phyloP scores from a whole-genome alignment of 1,284 basidiomycete genomes.

The Boletus semigastroideus region DNA sequence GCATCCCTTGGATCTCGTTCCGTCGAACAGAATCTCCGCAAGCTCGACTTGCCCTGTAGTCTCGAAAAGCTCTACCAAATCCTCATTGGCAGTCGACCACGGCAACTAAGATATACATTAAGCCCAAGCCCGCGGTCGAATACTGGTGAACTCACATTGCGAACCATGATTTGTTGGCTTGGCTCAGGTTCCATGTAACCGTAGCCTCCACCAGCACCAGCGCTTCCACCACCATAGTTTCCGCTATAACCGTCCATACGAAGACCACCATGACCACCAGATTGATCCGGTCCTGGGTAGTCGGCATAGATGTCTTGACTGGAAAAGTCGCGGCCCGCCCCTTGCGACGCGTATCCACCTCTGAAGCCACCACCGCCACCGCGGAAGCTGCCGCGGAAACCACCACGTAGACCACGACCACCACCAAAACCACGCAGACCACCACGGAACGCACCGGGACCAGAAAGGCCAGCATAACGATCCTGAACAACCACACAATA shows the following conservation, averaged over 20 bases:
- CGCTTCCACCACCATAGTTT: conserved; percentile 30
- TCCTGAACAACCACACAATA: conserved; percentile 51
- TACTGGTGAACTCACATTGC: conserved; percentile 71
- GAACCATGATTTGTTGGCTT: conserved; percentile 95
- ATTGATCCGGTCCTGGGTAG: conserved; percentile 76
- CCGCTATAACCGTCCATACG: conserved; percentile 45
- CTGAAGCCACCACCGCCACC: conserved; percentile 50
- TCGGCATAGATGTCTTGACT: conserved; percentile 80
- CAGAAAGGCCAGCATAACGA: conserved; percentile 81
- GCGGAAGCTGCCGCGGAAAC: conserved; percentile 60
- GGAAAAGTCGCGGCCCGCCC: conserved; percentile 68
- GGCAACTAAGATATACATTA: conserved; percentile 63
- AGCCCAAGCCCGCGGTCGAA: not conserved
- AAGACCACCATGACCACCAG: conserved; percentile 47
- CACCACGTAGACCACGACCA: conserved; percentile 41
- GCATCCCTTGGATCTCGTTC: conserved; percentile 86
- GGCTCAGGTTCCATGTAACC: conserved; percentile 63
- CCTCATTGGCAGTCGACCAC: conserved; percentile 99
- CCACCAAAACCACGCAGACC: conserved; percentile 52
- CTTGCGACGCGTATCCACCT: conserved; percentile 55
- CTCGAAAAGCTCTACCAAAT: conserved; percentile 96
- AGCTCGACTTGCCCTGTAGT: conserved; percentile 94
- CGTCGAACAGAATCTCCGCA: conserved; percentile 93
- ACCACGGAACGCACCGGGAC: conserved; percentile 63
- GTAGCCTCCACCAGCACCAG: conserved; percentile 30